Evolutionary conservation across 2,329 filamentous ascomycete species (phyloP).

Genomic region (Purpureocillium lavendulum): DNA sequence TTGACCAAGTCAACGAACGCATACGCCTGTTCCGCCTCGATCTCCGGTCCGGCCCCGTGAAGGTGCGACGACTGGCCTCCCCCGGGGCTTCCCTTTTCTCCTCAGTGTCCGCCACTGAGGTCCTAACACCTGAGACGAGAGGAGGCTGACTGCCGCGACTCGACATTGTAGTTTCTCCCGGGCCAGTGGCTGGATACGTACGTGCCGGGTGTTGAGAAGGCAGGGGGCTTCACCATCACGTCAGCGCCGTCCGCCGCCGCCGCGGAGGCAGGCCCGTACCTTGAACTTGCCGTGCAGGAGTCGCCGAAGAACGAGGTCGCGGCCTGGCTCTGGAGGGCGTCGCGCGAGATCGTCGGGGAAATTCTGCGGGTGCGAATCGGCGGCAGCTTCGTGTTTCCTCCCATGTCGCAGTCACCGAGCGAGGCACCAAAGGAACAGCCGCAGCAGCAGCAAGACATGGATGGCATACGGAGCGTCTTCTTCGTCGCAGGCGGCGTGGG

Average conservation of each 20-base stretch:
- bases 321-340: conserved; percentile 63
- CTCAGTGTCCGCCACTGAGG: no score
- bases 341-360: conserved; percentile 45
- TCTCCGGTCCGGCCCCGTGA: conserved; percentile 38
- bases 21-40: conserved; percentile 61
- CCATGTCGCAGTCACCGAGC: no score
- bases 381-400: conserved; percentile 72
- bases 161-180: conserved; percentile 57
- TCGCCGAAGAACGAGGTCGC: conserved; percentile 65
- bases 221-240: conserved; percentile 84
- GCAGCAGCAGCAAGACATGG: conserved; percentile 20
- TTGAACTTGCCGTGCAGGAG: conserved; percentile 73
- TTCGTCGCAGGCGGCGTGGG: conserved; percentile 78
- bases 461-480: conserved; percentile 50
- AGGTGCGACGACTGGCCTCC: conserved; percentile 11
- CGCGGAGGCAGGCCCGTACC: conserved; percentile 43
- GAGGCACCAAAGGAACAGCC: conserved; percentile 25
- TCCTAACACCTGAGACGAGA: no score
- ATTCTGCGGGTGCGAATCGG: conserved; percentile 63
- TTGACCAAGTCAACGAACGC: conserved; percentile 57
- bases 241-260: conserved; percentile 49
- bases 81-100: no score
- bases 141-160: no score
- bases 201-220: conserved; percentile 57
- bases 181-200: conserved; percentile 88